These are phyloP conservation scores for Aspergillus floridensis DNA, from an alignment of 2,329 filamentous ascomycete genomes.

Conservation along the genomic window DNA sequence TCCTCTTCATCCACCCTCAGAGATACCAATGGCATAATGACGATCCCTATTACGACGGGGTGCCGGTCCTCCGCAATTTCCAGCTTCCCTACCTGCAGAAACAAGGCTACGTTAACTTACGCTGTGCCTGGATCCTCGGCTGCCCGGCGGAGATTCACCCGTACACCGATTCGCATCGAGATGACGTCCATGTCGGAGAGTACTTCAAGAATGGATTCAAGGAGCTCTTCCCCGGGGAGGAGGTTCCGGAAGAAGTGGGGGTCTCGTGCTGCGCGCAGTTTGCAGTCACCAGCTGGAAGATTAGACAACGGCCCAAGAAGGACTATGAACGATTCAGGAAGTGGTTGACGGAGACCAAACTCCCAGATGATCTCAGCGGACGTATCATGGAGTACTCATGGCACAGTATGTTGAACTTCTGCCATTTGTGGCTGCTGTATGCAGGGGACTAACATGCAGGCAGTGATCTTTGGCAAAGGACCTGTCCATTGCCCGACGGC, in stretches of 20 bases:
- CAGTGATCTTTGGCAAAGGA: conserved; percentile 59
- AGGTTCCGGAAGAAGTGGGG: conserved; percentile 46
- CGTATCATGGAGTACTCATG: conserved; percentile 59
- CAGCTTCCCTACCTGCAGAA: conserved; percentile 49
- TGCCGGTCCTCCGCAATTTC: conserved; percentile 49
- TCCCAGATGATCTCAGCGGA: conserved; percentile 51
- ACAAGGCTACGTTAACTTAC: conserved; percentile 55
- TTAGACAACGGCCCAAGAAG: conserved; percentile 44
- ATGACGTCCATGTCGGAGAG: conserved; percentile 49
- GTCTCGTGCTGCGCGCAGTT: conserved; percentile 58
- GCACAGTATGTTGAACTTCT: conserved; percentile 49
- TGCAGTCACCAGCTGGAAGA: conserved; percentile 49
- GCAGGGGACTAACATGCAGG: conserved; percentile 7
- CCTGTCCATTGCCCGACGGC: conserved; percentile 61
- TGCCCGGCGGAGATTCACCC: conserved; percentile 54
- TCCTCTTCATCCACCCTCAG: conserved; percentile 42
- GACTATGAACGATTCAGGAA: conserved; percentile 51
- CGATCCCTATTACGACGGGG: conserved; percentile 52
- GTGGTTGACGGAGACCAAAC: conserved; percentile 49
- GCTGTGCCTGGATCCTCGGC: conserved; percentile 53
- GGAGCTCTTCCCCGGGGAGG: conserved; percentile 45
- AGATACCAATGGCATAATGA: conserved; percentile 51
- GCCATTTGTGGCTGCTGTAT: background rate
- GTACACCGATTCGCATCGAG: conserved; percentile 40
- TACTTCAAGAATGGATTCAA: conserved; percentile 51